Percentiles rank a stretch among this genome's conserved stretches.
Evolutionary conservation across 1,139 yeast species (phyloP).

Genomic region (Schwanniomyces etchellsii): DNA sequence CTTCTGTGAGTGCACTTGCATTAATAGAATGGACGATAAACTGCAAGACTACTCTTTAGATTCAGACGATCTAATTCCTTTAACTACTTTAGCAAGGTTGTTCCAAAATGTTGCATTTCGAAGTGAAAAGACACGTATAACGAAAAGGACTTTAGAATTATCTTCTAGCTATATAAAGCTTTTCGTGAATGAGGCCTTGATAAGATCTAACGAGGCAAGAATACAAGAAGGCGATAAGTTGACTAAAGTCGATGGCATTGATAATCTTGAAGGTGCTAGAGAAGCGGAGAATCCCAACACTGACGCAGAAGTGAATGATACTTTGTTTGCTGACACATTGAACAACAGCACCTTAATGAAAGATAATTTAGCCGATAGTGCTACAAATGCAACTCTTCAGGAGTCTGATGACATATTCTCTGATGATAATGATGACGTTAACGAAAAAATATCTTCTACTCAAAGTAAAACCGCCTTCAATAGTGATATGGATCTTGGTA

Average conservation of each 20-base stretch:
- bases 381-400: neutral
- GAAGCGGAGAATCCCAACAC: constrained; percentile 12
- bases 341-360: constrained; percentile 4
- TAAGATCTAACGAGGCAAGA: constrained; percentile 54
- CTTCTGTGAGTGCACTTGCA: no score
- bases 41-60: no score
- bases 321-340: constrained; percentile 10
- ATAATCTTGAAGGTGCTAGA: constrained; percentile 14
- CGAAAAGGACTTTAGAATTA: constrained; percentile 43
- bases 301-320: constrained; percentile 14
- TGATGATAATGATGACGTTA: constrained; percentile 10
- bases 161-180: constrained; percentile 54
- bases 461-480: constrained; percentile 15
- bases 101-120: constrained; percentile 50
- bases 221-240: constrained; percentile 23
- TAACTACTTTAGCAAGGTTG: constrained; percentile 48
- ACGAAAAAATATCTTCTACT: constrained; percentile 14
- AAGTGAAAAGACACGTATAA: constrained; percentile 41
- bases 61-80: constrained; percentile 25
- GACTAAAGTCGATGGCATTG: constrained; percentile 28
- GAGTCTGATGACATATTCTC: constrained; percentile 3
- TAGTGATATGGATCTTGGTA: constrained; percentile 11
- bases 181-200: constrained; percentile 59
- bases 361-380: constrained; percentile 1
- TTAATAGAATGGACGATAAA: no score